Evolutionary conservation across 1,284 basidiomycete species (phyloP), one percentile per base, ranked within the genome.

Genomic region (Boletus semigastroideus): DNA sequence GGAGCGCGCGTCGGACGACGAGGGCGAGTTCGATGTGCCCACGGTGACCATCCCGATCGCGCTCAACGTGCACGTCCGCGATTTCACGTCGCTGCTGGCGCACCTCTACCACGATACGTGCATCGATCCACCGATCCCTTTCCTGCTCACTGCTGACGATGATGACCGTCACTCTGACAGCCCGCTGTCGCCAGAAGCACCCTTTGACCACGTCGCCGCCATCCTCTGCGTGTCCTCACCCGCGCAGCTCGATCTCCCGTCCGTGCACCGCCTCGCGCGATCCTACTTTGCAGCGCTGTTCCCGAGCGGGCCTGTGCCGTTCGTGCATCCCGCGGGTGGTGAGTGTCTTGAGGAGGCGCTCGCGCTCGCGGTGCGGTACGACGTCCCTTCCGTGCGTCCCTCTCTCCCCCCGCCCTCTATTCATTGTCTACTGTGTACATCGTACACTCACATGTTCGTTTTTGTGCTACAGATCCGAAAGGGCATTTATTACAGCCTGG

Each of bases 71-170:
- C 60, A 59, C 17, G 68, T 70, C 19, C 62, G 64, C 28, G 84
- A 87, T 63, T 72, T 87, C 10, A 76, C 78, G 45, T 72, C 70
- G 2, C 63, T 89, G 39, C 65, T 87, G 12, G 76, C 77, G 51
- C 77, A 86, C 66, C 63, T 87, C 28, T 87, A 87, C 62, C 81
- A 85, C 59, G 79, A 85, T 59, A 65, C 66, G 85, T 87, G 66
- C 9, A 10, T 33, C 7, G n/a, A 27, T 17, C 3, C 8, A 12
- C 19, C n/a, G 14, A n/a, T 40, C 19, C 25, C 36, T 41, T 28
- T 50, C 31, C 42, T 33, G 13, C n/a, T 39, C 37, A 39, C n/a
- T 42, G 41, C 38, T 33, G 41, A 34, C 31, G 31, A 56, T 17
- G 58, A 38, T 60, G 12, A 20, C 13, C 17, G 6, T 22, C 82